phyloP scores from a whole-genome alignment of 202 grass and related monocot species.

The Brachypodium distachyon region DNA sequence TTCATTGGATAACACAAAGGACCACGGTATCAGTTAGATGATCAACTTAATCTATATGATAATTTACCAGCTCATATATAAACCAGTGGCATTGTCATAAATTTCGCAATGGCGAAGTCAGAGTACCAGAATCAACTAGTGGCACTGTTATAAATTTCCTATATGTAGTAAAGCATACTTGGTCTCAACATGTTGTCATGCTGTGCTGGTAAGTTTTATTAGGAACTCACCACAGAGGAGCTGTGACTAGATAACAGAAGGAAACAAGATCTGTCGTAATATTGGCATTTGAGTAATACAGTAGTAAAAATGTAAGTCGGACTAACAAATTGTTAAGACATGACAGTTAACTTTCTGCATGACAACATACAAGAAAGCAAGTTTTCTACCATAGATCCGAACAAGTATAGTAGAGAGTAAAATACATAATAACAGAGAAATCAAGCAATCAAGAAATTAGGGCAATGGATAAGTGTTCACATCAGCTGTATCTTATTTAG shows the following conservation, averaged over 20 bases:
- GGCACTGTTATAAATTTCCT: too few relatives aligned
- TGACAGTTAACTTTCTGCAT: neutral
- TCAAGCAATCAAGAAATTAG: neutral
- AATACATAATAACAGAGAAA: neutral
- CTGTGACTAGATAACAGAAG: neutral
- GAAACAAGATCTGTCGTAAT: neutral
- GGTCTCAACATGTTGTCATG: neutral
- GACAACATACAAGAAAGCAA: neutral
- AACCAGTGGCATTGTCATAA: too few relatives aligned
- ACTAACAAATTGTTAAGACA: neutral
- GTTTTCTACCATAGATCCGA: neutral
- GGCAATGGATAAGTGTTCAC: neutral
- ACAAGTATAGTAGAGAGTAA: neutral
- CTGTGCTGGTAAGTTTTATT: neutral
- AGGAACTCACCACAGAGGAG: neutral
- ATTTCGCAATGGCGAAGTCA: too few relatives aligned
- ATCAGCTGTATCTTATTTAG: neutral
- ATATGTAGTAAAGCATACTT: neutral
- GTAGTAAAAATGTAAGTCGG: neutral
- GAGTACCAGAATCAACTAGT: too few relatives aligned
- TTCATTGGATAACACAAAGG: neutral
- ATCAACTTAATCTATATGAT: neutral
- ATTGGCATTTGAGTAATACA: neutral
- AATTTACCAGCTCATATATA: neutral
- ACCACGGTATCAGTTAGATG: slow-evolving; percentile 1